Percentiles rank a stretch among this genome's conserved stretches.
Conservation (phyloP, 495 filamentous ascomycete species). For the Neurospora cerealis region DNA sequence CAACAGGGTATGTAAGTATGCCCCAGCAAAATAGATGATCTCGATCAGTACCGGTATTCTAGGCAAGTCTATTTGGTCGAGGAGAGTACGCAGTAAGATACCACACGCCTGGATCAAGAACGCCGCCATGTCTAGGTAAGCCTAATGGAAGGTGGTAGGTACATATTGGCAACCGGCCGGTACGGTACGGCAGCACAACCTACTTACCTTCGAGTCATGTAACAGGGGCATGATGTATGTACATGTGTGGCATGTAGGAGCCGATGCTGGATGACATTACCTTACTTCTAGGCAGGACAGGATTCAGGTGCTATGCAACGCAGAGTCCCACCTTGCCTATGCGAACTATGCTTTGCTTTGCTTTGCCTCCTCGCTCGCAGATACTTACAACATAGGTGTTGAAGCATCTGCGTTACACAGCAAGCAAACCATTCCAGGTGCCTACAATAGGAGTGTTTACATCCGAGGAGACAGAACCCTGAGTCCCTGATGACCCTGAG, state of each 20-base stretch:
- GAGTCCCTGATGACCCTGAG: background rate
- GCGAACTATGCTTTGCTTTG: background rate
- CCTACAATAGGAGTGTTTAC: background rate
- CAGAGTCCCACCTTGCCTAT: background rate
- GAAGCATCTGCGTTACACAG: background rate
- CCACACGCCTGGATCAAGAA: background rate
- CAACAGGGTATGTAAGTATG: background rate
- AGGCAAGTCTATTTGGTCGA: background rate
- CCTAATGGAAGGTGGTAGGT: background rate
- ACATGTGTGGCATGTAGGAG: background rate
- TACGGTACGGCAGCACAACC: background rate
- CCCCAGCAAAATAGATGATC: background rate
- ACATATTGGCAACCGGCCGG: background rate
- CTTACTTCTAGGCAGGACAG: background rate
- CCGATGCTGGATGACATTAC: background rate
- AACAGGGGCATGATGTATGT: background rate
- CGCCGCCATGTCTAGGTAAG: background rate
- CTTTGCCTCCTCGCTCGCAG: background rate
- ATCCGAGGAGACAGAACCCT: background rate
- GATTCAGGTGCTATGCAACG: background rate
- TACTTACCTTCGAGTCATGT: background rate
- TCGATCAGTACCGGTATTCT: background rate
- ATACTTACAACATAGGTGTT: background rate
- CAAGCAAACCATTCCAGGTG: background rate
- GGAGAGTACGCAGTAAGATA: background rate